phyloP scores from a whole-genome alignment of 2,329 filamentous ascomycete species.

The Claviceps spartinae region DNA sequence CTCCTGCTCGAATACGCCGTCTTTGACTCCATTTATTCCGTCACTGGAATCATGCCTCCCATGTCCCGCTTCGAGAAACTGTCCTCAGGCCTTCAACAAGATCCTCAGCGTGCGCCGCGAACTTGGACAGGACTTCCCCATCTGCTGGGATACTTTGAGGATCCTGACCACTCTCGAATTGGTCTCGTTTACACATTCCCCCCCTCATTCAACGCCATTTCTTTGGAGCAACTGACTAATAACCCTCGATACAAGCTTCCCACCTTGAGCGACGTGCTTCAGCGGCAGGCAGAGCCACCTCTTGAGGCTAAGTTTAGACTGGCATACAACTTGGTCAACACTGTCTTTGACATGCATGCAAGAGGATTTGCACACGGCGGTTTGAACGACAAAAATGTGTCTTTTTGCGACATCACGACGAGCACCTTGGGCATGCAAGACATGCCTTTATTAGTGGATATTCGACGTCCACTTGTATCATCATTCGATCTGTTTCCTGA shows the following conservation, averaged over 20 bases:
- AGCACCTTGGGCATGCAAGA: conserved; percentile 27
- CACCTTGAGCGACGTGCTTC: conserved; percentile 41
- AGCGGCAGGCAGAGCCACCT: conserved; percentile 42
- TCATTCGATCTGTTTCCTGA: conserved; percentile 58
- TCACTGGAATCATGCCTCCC: conserved; percentile 48
- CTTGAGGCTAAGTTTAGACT: conserved; percentile 66
- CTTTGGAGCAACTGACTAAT: conserved; percentile 36
- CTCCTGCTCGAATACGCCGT: conserved; percentile 59
- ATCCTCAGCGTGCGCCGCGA: conserved; percentile 34
- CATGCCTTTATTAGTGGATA: conserved; percentile 34
- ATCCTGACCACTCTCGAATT: conserved; percentile 53
- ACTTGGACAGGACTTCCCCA: conserved; percentile 50
- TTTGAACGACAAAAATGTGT: conserved; percentile 51
- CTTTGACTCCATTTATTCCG: conserved; percentile 48
- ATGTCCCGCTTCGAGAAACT: conserved; percentile 53
- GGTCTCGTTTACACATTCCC: conserved; percentile 67
- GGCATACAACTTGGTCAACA: conserved; percentile 57
- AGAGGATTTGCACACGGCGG: conserved; percentile 58
- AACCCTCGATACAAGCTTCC: conserved; percentile 37
- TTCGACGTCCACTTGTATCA: conserved; percentile 55
- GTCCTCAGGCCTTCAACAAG: conserved; percentile 42
- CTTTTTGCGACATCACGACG: conserved; percentile 41
- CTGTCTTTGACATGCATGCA: conserved; percentile 60
- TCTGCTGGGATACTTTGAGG: conserved; percentile 60
- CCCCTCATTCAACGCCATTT: conserved; percentile 45